Conservation (phyloP, 1,284 basidiomycete species). For the Grifola frondosa region DNA sequence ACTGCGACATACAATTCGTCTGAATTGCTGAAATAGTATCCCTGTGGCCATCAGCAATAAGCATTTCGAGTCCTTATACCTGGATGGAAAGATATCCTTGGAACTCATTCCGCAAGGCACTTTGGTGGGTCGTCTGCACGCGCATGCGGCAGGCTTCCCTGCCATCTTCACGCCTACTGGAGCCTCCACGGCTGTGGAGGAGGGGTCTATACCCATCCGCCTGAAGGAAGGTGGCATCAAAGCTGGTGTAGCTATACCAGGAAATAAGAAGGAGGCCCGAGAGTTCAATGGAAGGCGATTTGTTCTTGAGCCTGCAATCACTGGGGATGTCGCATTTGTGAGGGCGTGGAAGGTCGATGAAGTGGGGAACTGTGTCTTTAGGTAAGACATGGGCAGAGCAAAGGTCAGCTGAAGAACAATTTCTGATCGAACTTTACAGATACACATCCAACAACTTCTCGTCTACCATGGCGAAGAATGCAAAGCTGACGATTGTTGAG, state of each 20-base stretch:
- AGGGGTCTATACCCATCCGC: conserved; percentile 72
- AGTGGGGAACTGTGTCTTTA: conserved; percentile 83
- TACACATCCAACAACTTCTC: conserved; percentile 91
- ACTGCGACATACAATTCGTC: not conserved
- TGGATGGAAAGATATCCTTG: conserved; percentile 78
- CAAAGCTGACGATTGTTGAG: conserved; percentile 90
- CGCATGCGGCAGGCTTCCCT: conserved; percentile 93
- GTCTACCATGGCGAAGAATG: conserved; percentile 85
- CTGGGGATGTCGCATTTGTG: conserved; percentile 87
- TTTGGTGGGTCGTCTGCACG: conserved; percentile 87
- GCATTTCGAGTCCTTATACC: conserved; percentile 74
- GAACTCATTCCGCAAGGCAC: conserved; percentile 93
- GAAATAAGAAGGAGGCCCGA: conserved; percentile 77
- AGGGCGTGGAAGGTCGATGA: conserved; percentile 96
- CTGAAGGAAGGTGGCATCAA: conserved; percentile 69
- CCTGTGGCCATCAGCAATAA: conserved; percentile 58
- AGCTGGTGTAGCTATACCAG: conserved; percentile 65
- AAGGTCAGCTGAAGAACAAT: not conserved
- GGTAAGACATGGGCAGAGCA: conserved; percentile 41
- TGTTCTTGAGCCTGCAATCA: conserved; percentile 85
- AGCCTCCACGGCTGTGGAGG: conserved; percentile 84
- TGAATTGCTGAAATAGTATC: not conserved
- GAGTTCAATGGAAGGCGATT: conserved; percentile 84
- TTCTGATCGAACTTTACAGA: conserved; percentile 36
- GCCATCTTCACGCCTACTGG: conserved; percentile 97